phyloP scores from a whole-genome alignment of 1,284 basidiomycete genomes.

The Ustilago trichophora region DNA sequence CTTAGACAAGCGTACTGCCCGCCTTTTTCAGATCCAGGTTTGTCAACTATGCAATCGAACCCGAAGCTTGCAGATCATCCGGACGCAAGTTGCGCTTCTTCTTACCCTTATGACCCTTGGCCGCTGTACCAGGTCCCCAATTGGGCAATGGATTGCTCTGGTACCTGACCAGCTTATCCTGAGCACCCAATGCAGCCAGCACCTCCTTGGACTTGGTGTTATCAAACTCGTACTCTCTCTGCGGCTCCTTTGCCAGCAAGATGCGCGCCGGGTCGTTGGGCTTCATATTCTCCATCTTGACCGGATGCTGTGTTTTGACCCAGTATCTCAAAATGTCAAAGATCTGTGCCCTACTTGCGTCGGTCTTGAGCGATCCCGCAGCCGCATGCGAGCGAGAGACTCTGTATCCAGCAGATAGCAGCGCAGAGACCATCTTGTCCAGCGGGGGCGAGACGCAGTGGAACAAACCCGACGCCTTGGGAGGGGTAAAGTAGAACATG shows the following conservation, averaged over 20 bases:
- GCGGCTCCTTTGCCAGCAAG: constrained; percentile 72
- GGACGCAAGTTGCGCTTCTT: constrained; percentile 46
- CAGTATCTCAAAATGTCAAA: constrained; percentile 85
- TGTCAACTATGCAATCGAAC: no score
- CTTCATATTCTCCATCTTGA: constrained; percentile 75
- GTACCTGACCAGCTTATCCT: constrained; percentile 72
- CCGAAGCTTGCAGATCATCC: constrained; percentile 20
- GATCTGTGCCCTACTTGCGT: constrained; percentile 77
- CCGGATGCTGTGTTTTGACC: constrained; percentile 75
- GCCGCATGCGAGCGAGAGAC: constrained; percentile 90
- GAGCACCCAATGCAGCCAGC: constrained; percentile 20
- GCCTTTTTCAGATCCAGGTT: no score
- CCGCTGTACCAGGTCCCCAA: constrained; percentile 80
- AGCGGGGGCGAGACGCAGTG: constrained; percentile 71
- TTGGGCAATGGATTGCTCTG: constrained; percentile 88
- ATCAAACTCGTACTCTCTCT: constrained; percentile 40
- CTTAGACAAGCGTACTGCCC: no score
- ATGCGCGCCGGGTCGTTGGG: constrained; percentile 74
- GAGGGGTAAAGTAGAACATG: constrained; percentile 92
- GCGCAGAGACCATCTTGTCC: constrained; percentile 74
- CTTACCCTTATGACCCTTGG: constrained; percentile 55
- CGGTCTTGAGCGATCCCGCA: constrained; percentile 89
- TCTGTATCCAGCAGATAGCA: constrained; percentile 83
- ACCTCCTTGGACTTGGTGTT: constrained; percentile 36
- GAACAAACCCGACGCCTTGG: constrained; percentile 81